A percentile compares a stretch with the other conserved stretches of the same genome.
These are phyloP conservation scores for Neofusicoccum cordaticola DNA, from an alignment of 2,329 filamentous ascomycete species.

Conservation along the genomic window DNA sequence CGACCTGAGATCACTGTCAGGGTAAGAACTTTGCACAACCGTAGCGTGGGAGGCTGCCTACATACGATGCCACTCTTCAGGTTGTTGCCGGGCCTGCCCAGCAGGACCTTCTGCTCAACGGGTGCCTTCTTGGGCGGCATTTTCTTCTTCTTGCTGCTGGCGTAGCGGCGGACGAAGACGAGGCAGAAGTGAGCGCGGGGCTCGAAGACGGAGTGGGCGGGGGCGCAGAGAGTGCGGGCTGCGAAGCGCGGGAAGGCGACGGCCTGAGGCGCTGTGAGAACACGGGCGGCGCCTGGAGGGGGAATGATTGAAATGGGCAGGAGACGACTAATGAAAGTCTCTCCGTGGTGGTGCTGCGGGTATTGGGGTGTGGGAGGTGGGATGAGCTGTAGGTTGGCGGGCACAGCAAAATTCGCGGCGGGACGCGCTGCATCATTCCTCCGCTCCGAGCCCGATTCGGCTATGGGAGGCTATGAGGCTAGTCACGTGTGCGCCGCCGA, in stretches of 20 bases:
- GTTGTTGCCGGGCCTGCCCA: slow-evolving; percentile 95
- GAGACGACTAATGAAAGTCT: slow-evolving; percentile 29
- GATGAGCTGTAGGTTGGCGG: not conserved
- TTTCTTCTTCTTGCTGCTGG: slow-evolving; percentile 57
- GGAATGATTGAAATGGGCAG: slow-evolving; percentile 17
- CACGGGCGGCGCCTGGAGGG: slow-evolving; percentile 45
- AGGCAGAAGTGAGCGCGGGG: slow-evolving; percentile 38
- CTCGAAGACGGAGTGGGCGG: slow-evolving; percentile 25
- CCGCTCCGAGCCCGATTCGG: slow-evolving; percentile 6
- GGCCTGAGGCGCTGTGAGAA: slow-evolving; percentile 43
- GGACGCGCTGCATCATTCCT: slow-evolving; percentile 6
- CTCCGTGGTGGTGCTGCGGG: not conserved
- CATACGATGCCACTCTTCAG: slow-evolving; percentile 97
- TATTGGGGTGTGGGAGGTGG: not conserved
- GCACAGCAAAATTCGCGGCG: slow-evolving; percentile 11
- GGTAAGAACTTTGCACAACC: slow-evolving; percentile 33
- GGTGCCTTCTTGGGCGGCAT: slow-evolving; percentile 96
- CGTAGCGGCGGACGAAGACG: slow-evolving; percentile 53
- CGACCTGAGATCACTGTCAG: slow-evolving; percentile 66
- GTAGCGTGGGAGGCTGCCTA: slow-evolving; percentile 50
- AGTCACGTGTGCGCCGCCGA: not conserved
- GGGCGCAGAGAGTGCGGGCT: slow-evolving; percentile 46
- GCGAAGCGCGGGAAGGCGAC: slow-evolving; percentile 49
- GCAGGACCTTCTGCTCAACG: slow-evolving; percentile 91
- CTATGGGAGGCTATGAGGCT: not conserved